Percentiles rank a stretch among this genome's conserved stretches.
Conservation (phyloP, 192 early-diverging fungal genomes). For the Dimargaris cristalligena region DNA sequence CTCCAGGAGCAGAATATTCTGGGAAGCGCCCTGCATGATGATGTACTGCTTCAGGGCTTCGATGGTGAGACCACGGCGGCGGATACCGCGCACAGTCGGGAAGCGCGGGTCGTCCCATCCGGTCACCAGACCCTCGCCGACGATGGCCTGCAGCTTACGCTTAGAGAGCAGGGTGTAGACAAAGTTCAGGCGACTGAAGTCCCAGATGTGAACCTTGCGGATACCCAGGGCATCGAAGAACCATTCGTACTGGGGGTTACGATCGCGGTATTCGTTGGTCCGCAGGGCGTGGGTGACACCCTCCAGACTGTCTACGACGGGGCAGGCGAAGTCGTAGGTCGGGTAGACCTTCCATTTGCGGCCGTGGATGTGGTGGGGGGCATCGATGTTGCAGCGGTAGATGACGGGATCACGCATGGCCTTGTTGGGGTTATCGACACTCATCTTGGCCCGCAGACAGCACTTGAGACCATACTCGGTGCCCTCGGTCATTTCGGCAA, state of each 20-base stretch:
- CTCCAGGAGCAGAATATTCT: conserved; percentile 79
- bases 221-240: conserved; percentile 73
- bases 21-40: conserved; percentile 94
- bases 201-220: conserved; percentile 85
- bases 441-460: conserved; percentile 92
- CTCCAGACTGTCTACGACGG: conserved; percentile 87
- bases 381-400: conserved; percentile 73
- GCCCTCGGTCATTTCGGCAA: conserved; percentile 80
- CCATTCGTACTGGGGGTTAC: conserved; percentile 95
- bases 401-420: conserved; percentile 93
- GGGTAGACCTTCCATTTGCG: conserved; percentile 94
- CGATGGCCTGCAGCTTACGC: conserved; percentile 95
- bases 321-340: conserved; percentile 97
- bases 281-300: conserved; percentile 96
- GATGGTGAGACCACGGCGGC: conserved; percentile 92
- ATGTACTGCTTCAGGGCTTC: conserved; percentile 93
- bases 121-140: conserved; percentile 63
- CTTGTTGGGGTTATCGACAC: conserved; percentile 71
- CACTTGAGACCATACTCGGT: conserved; percentile 67
- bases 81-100: conserved; percentile 80
- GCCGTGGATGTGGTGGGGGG: conserved; percentile 82
- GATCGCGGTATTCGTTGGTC: conserved; percentile 95
- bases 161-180: conserved; percentile 96
- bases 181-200: conserved; percentile 91
- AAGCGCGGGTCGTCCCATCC: conserved; percentile 86